Conservation (phyloP, 1,284 basidiomycete genomes). For the Prillingera fragicola region DNA sequence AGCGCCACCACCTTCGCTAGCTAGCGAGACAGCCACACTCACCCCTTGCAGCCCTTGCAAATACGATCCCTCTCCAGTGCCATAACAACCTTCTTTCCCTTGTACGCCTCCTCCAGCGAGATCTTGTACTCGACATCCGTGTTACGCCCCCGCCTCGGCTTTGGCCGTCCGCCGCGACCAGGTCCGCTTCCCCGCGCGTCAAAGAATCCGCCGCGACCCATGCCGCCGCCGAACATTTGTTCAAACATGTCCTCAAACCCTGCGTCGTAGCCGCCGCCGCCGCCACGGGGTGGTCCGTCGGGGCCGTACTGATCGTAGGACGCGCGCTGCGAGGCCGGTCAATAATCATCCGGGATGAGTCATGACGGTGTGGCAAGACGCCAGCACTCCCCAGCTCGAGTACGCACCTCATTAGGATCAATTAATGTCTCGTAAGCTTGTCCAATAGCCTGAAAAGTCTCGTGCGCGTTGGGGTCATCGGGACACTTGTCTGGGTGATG, state of each 20-base stretch:
- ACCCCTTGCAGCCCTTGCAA: constrained; percentile 78
- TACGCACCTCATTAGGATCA: constrained; percentile 58
- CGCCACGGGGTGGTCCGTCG: constrained; percentile 50
- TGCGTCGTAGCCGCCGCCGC: constrained; percentile 52
- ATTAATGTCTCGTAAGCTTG: constrained; percentile 86
- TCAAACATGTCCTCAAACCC: constrained; percentile 61
- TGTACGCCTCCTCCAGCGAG: constrained; percentile 86
- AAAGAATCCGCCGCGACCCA: constrained; percentile 40
- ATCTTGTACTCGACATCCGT: constrained; percentile 76
- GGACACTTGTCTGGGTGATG: constrained; percentile 63
- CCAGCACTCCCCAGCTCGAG: constrained; percentile 2
- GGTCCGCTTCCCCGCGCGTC: constrained; percentile 31
- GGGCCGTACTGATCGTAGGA: constrained; percentile 77
- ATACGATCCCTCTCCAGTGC: constrained; percentile 79
- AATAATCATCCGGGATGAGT: neutral
- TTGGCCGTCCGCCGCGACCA: constrained; percentile 46
- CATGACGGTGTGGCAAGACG: neutral
- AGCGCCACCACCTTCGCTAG: neutral
- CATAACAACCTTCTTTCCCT: constrained; percentile 83
- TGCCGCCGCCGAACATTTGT: constrained; percentile 64
- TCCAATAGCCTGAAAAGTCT: constrained; percentile 79
- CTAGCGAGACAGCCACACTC: constrained; percentile 3
- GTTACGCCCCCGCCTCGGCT: constrained; percentile 55
- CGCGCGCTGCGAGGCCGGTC: constrained; percentile 53
- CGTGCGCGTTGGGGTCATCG: constrained; percentile 55